Percentiles rank a stretch among this genome's conserved stretches.
Evolutionary conservation across 2,329 filamentous ascomycete species (phyloP).

Genomic region (Trichoderma brevicompactum): DNA sequence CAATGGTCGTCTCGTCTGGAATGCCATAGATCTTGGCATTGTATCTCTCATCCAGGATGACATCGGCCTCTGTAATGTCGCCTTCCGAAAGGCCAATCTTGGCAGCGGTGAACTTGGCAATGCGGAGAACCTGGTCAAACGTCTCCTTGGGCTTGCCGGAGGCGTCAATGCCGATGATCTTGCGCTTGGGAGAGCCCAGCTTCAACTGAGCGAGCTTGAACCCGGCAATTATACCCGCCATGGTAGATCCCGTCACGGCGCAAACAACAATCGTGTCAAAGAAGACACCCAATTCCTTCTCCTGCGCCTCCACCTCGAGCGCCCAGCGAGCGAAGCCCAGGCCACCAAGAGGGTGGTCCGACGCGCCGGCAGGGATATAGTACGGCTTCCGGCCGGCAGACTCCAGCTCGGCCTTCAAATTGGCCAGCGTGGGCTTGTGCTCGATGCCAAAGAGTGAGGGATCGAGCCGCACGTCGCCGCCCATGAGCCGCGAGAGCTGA

Average conservation of each 20-base stretch:
- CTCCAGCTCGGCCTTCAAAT: slow-evolving; percentile 58
- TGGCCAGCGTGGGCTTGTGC: slow-evolving; percentile 64
- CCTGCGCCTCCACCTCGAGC: slow-evolving; percentile 68
- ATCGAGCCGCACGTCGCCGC: slow-evolving; percentile 65
- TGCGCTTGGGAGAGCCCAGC: slow-evolving; percentile 50
- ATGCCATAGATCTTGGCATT: slow-evolving; percentile 71
- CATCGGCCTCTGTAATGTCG: slow-evolving; percentile 65
- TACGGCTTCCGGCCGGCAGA: slow-evolving; percentile 64
- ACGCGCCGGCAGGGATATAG: slow-evolving; percentile 73
- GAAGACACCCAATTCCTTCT: slow-evolving; percentile 63
- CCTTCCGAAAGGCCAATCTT: slow-evolving; percentile 64
- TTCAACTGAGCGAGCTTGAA: slow-evolving; percentile 64
- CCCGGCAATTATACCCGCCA: slow-evolving; percentile 73
- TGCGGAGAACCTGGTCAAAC: slow-evolving; percentile 66
- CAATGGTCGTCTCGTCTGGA: slow-evolving; percentile 66
- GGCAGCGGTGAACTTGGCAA: slow-evolving; percentile 65
- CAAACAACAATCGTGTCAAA: slow-evolving; percentile 72
- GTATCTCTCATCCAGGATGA: slow-evolving; percentile 63
- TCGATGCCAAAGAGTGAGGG: slow-evolving; percentile 67
- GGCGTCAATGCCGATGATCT: slow-evolving; percentile 68
- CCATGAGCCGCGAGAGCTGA: slow-evolving; percentile 70
- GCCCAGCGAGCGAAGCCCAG: slow-evolving; percentile 74
- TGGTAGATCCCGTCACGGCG: slow-evolving; percentile 71
- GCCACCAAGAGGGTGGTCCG: slow-evolving; percentile 71
- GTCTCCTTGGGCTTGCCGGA: slow-evolving; percentile 56